phyloP scores from a whole-genome alignment of 352 stramenopile genomes.

The Thalassiosira delicatula region DNA sequence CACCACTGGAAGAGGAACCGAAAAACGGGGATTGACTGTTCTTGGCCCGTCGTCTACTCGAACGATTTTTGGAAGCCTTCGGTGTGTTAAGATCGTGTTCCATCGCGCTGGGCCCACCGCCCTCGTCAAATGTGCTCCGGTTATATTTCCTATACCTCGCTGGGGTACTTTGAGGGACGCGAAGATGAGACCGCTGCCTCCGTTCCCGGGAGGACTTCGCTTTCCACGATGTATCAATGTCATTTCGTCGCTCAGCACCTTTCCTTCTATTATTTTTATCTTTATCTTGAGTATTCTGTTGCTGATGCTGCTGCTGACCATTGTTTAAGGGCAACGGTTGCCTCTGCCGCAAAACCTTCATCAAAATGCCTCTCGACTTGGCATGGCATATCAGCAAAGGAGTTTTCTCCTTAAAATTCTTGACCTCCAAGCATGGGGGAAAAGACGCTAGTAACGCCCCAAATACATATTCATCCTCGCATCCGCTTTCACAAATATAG shows the following conservation, averaged over 20 bases:
- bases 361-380: slow-evolving; percentile 59
- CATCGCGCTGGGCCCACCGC: slow-evolving; percentile 2
- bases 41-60: neutral
- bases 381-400: slow-evolving; percentile 59
- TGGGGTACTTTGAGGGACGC: slow-evolving; percentile 14
- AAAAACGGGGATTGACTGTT: slow-evolving; percentile 11
- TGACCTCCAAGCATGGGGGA: slow-evolving; percentile 49
- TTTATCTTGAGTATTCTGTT: slow-evolving; percentile 15
- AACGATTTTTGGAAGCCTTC: slow-evolving; percentile 12
- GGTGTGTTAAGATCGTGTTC: slow-evolving; percentile 22
- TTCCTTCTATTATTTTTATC: slow-evolving; percentile 25
- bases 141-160: slow-evolving; percentile 13
- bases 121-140: neutral
- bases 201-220: neutral
- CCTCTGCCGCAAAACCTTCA: slow-evolving; percentile 54
- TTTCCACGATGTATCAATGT: slow-evolving; percentile 21
- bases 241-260: slow-evolving; percentile 23
- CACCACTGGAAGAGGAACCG: neutral
- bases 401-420: slow-evolving; percentile 58
- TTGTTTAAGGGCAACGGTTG: slow-evolving; percentile 33
- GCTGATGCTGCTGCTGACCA: slow-evolving; percentile 20
- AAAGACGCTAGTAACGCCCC: slow-evolving; percentile 39
- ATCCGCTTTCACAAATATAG: slow-evolving; percentile 67
- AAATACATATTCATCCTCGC: slow-evolving; percentile 56
- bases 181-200: no score